Conservation (phyloP, 805 yeast species). For the Suhomyces vadensis region DNA sequence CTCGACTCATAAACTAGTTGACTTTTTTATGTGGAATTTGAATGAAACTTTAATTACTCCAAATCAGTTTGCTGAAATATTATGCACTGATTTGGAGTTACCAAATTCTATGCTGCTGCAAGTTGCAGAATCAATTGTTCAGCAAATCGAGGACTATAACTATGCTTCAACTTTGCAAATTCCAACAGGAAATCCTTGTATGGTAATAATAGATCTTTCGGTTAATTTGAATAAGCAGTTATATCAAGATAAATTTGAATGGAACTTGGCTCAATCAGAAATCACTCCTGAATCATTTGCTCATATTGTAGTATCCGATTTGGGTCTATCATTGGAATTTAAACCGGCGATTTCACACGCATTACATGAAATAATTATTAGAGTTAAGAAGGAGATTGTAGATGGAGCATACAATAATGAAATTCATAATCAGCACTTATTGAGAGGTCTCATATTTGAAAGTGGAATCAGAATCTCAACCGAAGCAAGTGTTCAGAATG, state of each 20-base stretch:
- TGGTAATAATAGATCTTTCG: conserved; percentile 73
- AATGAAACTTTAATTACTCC: conserved; percentile 69
- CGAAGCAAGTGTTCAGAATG: conserved; percentile 68
- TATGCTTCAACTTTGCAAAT: conserved; percentile 63
- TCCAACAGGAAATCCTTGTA: conserved; percentile 47
- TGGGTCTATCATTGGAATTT: conserved; percentile 84
- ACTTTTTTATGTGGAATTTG: conserved; percentile 73
- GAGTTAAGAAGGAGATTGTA: conserved; percentile 76
- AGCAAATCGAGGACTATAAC: conserved; percentile 77
- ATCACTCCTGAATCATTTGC: conserved; percentile 87
- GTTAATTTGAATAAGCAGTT: conserved; percentile 80
- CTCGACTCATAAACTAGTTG: conserved; percentile 50
- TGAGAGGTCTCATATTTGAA: conserved; percentile 45
- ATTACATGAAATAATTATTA: conserved; percentile 73
- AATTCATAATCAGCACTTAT: conserved; percentile 43
- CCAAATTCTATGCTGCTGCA: conserved; percentile 62
- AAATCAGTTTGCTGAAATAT: conserved; percentile 68
- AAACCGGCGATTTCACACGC: conserved; percentile 87
- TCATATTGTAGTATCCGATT: conserved; percentile 72
- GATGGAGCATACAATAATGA: conserved; percentile 54
- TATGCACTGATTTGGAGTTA: conserved; percentile 82
- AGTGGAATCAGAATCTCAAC: conserved; percentile 44
- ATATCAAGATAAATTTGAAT: conserved; percentile 90
- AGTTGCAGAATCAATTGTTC: conserved; percentile 68
- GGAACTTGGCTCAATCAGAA: conserved; percentile 66